Evolutionary conservation across 208 protist genomes (phyloP).

Genomic region (Acanthamoeba lenticulata): DNA sequence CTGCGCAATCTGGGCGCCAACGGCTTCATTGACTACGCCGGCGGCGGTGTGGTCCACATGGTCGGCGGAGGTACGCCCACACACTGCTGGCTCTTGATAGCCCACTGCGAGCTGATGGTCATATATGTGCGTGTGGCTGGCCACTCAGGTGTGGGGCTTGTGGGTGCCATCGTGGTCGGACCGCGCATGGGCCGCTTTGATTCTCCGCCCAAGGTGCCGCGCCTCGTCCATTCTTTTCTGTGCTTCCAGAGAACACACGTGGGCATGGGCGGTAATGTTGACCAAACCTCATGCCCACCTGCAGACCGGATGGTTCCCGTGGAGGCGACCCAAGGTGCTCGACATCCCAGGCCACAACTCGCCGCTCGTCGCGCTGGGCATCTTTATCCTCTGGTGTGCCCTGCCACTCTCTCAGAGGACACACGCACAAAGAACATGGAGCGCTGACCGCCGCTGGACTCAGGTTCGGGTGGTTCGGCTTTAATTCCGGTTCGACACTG

Average conservation of each 20-base stretch:
- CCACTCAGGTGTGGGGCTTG: conserved; percentile 13
- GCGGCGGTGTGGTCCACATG: conserved; percentile 60
- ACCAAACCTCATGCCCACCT: not conserved
- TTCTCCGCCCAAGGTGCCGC: not conserved
- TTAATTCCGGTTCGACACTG: conserved; percentile 56
- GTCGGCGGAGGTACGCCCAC: not conserved
- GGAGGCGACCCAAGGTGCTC: conserved; percentile 6
- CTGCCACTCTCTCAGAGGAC: not conserved
- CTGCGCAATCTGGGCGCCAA: conserved; percentile 45
- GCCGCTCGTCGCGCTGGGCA: conserved; percentile 3
- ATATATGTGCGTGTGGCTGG: not conserved
- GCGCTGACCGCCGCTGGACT: too few species aligned
- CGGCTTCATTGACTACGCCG: conserved; percentile 63
- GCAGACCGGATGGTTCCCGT: not conserved
- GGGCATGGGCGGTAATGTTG: too few species aligned
- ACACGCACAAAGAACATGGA: too few species aligned
- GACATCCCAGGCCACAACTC: conserved; percentile 37
- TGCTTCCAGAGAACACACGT: not conserved
- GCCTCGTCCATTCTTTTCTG: not conserved
- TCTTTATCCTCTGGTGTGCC: conserved; percentile 8
- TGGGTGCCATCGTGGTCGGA: conserved; percentile 37
- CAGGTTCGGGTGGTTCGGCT: conserved; percentile 60
- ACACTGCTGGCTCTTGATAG: not conserved
- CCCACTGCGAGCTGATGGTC: not conserved
- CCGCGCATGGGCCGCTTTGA: conserved; percentile 53